A percentile compares a stretch with the other conserved stretches of the same genome.
Evolutionary conservation across 768 basidiomycete species (phyloP).

Genomic region (Tricholoma terreum): DNA sequence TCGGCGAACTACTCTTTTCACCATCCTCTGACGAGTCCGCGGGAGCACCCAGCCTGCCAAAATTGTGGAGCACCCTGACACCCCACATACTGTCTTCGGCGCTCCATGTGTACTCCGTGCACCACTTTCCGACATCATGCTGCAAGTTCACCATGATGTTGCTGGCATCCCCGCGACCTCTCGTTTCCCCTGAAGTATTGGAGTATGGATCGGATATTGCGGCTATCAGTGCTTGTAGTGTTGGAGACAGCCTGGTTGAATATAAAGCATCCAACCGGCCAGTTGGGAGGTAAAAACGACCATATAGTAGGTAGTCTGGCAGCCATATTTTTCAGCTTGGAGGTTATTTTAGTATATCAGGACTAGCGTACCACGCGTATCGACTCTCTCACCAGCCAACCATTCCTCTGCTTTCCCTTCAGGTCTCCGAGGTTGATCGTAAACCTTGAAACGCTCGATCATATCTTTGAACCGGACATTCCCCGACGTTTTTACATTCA

Average conservation of each 20-base stretch:
- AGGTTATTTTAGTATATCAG: slow-evolving; percentile 10
- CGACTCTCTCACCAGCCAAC: slow-evolving; percentile 75
- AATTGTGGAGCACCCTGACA: slow-evolving; percentile 84
- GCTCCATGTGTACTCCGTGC: slow-evolving; percentile 92
- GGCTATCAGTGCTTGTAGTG: slow-evolving; percentile 78
- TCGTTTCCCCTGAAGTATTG: slow-evolving; percentile 40
- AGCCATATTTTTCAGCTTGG: slow-evolving; percentile 6
- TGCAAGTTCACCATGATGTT: slow-evolving; percentile 84
- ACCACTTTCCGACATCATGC: slow-evolving; percentile 91
- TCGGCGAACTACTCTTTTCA: slow-evolving; percentile 20
- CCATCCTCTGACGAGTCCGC: slow-evolving; percentile 34
- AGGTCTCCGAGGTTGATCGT: slow-evolving; percentile 76
- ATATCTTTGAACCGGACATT: slow-evolving; percentile 84
- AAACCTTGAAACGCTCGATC: slow-evolving; percentile 84
- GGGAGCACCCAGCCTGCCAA: slow-evolving; percentile 61
- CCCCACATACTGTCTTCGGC: slow-evolving; percentile 96
- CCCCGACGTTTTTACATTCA: slow-evolving; percentile 67
- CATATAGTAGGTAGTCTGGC: slow-evolving; percentile 90
- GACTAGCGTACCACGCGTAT: slow-evolving; percentile 60
- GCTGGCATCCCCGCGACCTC: slow-evolving; percentile 48
- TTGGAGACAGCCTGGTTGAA: slow-evolving; percentile 75
- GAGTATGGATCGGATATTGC: slow-evolving; percentile 82
- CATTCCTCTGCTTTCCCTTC: slow-evolving; percentile 78
- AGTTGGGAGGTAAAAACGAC: slow-evolving; percentile 86
- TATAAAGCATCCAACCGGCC: slow-evolving; percentile 88